phyloP scores from a whole-genome alignment of 192 early-diverging fungal genomes.

The Gryganskiella cystojenkinii region DNA sequence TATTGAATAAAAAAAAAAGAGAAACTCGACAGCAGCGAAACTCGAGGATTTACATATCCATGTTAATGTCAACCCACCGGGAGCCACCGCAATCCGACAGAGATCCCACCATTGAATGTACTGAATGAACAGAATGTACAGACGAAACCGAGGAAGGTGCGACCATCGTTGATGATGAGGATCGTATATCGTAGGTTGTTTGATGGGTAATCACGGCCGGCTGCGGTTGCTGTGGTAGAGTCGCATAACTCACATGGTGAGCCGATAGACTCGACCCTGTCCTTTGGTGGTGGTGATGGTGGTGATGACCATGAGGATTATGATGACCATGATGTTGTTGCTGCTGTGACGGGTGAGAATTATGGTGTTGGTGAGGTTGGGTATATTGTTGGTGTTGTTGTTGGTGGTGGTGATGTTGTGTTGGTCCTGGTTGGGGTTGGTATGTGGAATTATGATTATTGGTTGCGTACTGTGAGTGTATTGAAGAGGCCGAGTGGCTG shows the following conservation, averaged over 20 bases:
- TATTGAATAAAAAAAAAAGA: neutral
- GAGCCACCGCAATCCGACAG: slow-evolving; percentile 29
- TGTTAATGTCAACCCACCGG: slow-evolving; percentile 44
- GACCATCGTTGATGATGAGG: neutral
- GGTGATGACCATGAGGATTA: neutral
- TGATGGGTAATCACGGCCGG: slow-evolving; percentile 42
- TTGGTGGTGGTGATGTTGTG: slow-evolving; percentile 9
- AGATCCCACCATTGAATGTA: no score
- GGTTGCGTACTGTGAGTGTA: slow-evolving; percentile 20
- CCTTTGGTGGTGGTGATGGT: slow-evolving; percentile 20
- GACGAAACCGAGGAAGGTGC: no score
- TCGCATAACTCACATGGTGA: slow-evolving; percentile 28
- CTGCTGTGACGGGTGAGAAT: neutral
- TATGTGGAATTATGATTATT: neutral
- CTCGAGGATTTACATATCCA: slow-evolving; percentile 9
- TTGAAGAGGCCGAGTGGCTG: slow-evolving; percentile 41
- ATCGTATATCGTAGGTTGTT: slow-evolving; percentile 38
- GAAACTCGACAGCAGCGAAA: neutral
- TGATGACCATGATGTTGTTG: neutral
- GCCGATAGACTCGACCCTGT: slow-evolving; percentile 27
- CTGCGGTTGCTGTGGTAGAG: slow-evolving; percentile 43
- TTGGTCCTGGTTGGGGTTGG: neutral
- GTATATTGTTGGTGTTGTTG: slow-evolving; percentile 1
- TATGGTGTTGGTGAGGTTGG: slow-evolving; percentile 1
- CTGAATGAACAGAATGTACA: no score